Evolutionary conservation across 495 filamentous ascomycete species (phyloP), one percentile per base, ranked within the genome.

Genomic region (Neurospora sp.): DNA sequence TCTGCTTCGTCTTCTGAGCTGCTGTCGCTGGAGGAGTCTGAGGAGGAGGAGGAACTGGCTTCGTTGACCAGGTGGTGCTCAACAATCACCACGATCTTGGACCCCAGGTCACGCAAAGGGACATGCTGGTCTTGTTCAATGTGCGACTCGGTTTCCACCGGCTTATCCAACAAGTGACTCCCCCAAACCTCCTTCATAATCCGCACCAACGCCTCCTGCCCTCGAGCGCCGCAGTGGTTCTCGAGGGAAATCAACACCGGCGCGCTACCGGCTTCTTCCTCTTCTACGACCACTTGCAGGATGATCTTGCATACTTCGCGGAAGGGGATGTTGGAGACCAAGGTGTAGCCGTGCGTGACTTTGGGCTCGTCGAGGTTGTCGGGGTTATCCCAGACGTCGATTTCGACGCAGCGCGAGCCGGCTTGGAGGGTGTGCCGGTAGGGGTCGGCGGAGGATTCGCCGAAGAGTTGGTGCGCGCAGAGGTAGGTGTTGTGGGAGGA

Each of bases 401-500:
- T 89, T 77, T 89, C 87, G n/a, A 89, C 85, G 73, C 87, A 89
- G 16, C 86, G 76, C 8, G 86, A 85, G 20, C 87, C 87, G 5
- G 86, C 80, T 7, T 76, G 78, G 20, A 89, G 80, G 0, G 85
- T 84, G 4, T 78, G 83, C 72, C 86, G 81, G 74, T 89, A 89
- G 10, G 85, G 85, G 3, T 74, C 73, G 44, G 84, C 83, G 2
- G 79, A 83, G n/a, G 85, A 86, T 35, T 76, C 76, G 10, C 87
- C 87, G 23, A 77, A 83, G 6, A 89, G 82, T 78, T 89, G 87
- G 78, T 88, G 85, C 5, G 84, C 86, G 70, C 85, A 79, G 69
- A 89, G 80, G 74, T 89, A 89, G 0, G 87, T 89, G 80, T 98
- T 98, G 83, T 98, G 95, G 75, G 92, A 95, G 39, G 91, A 93